Conservation (phyloP, 495 filamentous ascomycete genomes). For the Lentithecium fluviatile region DNA sequence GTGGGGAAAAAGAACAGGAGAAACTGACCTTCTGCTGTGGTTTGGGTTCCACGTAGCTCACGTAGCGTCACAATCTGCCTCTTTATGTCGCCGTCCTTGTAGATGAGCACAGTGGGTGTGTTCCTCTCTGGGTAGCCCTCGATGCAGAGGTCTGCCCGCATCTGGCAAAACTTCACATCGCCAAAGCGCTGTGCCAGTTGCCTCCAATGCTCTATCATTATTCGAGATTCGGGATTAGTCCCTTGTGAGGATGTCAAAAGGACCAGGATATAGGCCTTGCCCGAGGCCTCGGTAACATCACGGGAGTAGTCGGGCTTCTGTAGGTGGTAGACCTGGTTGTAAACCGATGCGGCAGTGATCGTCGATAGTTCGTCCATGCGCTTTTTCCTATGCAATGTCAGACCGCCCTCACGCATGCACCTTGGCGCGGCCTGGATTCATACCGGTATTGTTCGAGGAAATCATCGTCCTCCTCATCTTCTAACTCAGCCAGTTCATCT, state of each 20-base stretch:
- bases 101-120: constrained; percentile 90
- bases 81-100: constrained; percentile 85
- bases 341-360: constrained; percentile 69
- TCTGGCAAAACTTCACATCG: constrained; percentile 97
- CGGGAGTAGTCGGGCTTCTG: constrained; percentile 89
- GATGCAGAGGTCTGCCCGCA: constrained; percentile 87
- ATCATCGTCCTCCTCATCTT: constrained; percentile 90
- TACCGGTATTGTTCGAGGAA: constrained; percentile 83
- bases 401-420: constrained; percentile 25
- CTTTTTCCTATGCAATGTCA: constrained; percentile 56
- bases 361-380: constrained; percentile 76
- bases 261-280: constrained; percentile 72
- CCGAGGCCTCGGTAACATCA: constrained; percentile 90
- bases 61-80: constrained; percentile 83
- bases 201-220: constrained; percentile 84
- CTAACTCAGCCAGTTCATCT: constrained; percentile 87
- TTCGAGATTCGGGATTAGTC: constrained; percentile 77
- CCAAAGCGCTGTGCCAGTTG: constrained; percentile 78
- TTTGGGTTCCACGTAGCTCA: constrained; percentile 69
- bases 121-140: constrained; percentile 94
- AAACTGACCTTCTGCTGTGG: constrained; percentile 59
- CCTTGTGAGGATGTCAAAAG: constrained; percentile 75
- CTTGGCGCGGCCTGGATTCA: background rate
- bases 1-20: background rate
- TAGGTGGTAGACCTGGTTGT: constrained; percentile 88